These are phyloP conservation scores for Lantana camara DNA, from an alignment of 257 asterid genomes.

Conservation along the genomic window DNA sequence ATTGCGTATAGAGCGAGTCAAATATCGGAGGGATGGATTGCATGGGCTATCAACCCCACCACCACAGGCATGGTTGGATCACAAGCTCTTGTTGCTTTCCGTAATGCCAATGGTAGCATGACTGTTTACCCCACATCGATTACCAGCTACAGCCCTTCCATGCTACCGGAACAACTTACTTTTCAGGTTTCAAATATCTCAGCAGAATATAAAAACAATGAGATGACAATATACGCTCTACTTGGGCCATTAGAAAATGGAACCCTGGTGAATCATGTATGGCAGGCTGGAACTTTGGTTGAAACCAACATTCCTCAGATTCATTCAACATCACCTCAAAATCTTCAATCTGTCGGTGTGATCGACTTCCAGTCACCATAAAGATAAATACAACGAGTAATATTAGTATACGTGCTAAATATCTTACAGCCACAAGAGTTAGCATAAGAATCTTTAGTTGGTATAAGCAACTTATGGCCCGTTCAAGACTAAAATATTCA, in stretches of 20 bases:
- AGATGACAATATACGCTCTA: constrained; percentile 50
- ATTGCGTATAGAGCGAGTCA: constrained; percentile 49
- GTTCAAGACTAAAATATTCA: too few species aligned
- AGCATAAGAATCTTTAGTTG: constrained; percentile 7
- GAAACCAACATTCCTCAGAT: constrained; percentile 42
- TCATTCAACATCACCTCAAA: constrained; percentile 40
- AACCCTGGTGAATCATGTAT: constrained; percentile 43
- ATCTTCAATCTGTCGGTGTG: constrained; percentile 41
- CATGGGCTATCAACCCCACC: constrained; percentile 75
- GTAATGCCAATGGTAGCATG: constrained; percentile 39
- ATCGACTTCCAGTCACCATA: constrained; percentile 37
- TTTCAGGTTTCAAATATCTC: constrained; percentile 42
- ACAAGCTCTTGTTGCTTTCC: constrained; percentile 61
- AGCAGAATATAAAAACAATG: constrained; percentile 41
- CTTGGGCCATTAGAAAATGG: constrained; percentile 45
- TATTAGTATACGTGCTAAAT: neutral
- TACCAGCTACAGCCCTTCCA: constrained; percentile 44
- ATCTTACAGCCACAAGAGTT: constrained; percentile 13
- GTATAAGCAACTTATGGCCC: neutral
- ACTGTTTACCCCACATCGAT: constrained; percentile 42
- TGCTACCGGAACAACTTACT: constrained; percentile 34
- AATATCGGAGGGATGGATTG: constrained; percentile 61
- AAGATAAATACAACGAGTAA: too few species aligned
- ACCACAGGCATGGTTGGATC: constrained; percentile 67
- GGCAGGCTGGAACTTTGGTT: constrained; percentile 54